Evolutionary conservation across 345 rosid genomes (phyloP), one percentile per base, ranked within the genome.

Genomic region (Bretschneidera sinensis): DNA sequence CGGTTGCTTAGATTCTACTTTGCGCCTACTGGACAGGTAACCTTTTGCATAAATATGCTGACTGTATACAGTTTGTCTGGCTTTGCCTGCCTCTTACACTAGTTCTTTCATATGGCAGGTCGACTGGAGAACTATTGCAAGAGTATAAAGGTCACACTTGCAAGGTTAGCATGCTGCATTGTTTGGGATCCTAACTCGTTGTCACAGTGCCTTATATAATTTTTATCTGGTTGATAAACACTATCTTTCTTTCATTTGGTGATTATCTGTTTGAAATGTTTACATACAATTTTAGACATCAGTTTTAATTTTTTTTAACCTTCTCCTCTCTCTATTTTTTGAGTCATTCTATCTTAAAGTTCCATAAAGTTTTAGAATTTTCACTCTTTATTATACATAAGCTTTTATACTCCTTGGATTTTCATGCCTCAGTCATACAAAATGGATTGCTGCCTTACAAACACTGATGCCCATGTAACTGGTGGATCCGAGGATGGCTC

Each of bases 401-500:
- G 17, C 66, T 57, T 49, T 23, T 52, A 61, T 66, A 47, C 47
- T 58, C 57, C 17, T 61, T 50, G 57, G 21, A 5, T 43, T 35
- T 0, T 54, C 55, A 16, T 77, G 69, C 54, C 49, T 57, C 82
- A 94, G 97, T 94, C 96, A 35, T 94, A 64, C 80, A 94, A 94
- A 81, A 77, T 86, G 66, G 96, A 94, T 80, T 88, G 96, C 76
- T 94, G 95, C 72, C 95, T 94, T 48, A 79, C 91, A 57, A 88
- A 94, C 63, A 78, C 74, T 43, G 97, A 94, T 60, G 97, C 92
- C 21, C 80, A 94, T 67, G 85, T 94, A 53, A 74, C 85, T 51
- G 85, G 97, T 68, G 99, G 99, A 53, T 94, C 99, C 63, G 99
- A 88, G 78, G 95, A 94, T 72, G 99, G 99, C 54, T 74, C 81